phyloP scores from a whole-genome alignment of 2,329 filamentous ascomycete genomes.

The Monilinia laxa region DNA sequence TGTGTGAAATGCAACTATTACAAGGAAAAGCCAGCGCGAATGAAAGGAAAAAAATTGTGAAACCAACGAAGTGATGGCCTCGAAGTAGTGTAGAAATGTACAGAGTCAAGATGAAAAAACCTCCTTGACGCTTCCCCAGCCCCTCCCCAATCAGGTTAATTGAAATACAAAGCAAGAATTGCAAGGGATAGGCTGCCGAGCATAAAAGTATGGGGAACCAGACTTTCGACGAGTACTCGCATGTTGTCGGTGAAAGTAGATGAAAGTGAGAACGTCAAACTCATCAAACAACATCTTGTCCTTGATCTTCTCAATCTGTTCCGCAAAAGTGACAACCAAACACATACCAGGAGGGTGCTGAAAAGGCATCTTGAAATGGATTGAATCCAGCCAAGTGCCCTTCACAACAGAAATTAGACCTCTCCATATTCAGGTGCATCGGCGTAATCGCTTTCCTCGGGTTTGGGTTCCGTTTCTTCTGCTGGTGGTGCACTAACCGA shows the following conservation, averaged over 20 bases:
- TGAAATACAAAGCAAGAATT: constrained; percentile 17
- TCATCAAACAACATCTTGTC: constrained; percentile 27
- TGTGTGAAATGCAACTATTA: constrained; percentile 14
- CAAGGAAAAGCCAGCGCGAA: constrained; percentile 12
- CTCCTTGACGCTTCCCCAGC: not conserved
- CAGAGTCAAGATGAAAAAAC: not conserved
- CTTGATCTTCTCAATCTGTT: constrained; percentile 22
- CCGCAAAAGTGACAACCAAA: constrained; percentile 19
- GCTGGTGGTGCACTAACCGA: constrained; percentile 33
- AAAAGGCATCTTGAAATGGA: not conserved
- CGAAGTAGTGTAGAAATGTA: constrained; percentile 15
- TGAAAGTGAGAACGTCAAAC: constrained; percentile 16
- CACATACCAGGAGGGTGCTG: constrained; percentile 14
- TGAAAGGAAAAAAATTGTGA: not conserved
- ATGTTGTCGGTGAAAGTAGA: not conserved
- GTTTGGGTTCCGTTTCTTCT: constrained; percentile 29
- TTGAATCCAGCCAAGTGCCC: constrained; percentile 4
- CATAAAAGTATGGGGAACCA: not conserved
- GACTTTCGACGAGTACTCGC: constrained; percentile 12
- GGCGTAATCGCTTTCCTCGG: constrained; percentile 36
- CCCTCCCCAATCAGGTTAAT: constrained; percentile 4
- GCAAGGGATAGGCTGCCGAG: constrained; percentile 12
- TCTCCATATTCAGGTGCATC: constrained; percentile 31
- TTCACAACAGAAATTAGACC: constrained; percentile 17
- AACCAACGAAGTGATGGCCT: not conserved